phyloP scores from a whole-genome alignment of 179 eudicot genomes.

The Vitellaria paradoxa region DNA sequence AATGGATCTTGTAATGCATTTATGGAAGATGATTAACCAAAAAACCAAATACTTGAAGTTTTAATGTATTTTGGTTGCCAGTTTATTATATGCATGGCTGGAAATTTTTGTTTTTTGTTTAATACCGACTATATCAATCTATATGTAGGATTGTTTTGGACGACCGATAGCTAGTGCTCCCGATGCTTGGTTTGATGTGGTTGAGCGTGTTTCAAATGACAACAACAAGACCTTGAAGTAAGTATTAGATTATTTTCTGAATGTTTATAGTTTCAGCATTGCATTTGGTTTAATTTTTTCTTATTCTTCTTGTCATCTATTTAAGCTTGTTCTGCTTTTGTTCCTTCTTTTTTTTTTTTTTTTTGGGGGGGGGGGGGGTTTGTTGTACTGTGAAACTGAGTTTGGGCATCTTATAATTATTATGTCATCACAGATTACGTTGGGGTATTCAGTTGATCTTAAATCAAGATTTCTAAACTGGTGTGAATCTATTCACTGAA shows the following conservation, averaged over 20 bases:
- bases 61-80: neutral
- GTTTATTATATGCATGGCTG: neutral
- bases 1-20: neutral
- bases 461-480: neutral
- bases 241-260: slow-evolving; percentile 22
- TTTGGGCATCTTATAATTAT: too few species aligned
- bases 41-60: neutral
- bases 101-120: neutral
- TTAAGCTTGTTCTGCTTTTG: neutral
- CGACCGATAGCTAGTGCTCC: slow-evolving; percentile 96
- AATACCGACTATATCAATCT: neutral
- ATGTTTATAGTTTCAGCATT: neutral
- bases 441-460: neutral
- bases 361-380: too few species aligned
- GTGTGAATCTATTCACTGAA: neutral
- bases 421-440: neutral
- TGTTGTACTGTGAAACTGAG: too few species aligned
- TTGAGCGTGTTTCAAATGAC: slow-evolving; percentile 92
- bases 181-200: slow-evolving; percentile 98
- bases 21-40: neutral
- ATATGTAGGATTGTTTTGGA: slow-evolving; percentile 88
- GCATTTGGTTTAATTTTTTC: neutral
- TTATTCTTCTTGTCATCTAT: neutral
- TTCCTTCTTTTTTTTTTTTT: neutral
- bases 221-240: slow-evolving; percentile 86